Percentiles rank a stretch among this genome's conserved stretches.
These are phyloP conservation scores for Daldinia eschscholtzii DNA, from an alignment of 2,329 filamentous ascomycete species.

Conservation along the genomic window DNA sequence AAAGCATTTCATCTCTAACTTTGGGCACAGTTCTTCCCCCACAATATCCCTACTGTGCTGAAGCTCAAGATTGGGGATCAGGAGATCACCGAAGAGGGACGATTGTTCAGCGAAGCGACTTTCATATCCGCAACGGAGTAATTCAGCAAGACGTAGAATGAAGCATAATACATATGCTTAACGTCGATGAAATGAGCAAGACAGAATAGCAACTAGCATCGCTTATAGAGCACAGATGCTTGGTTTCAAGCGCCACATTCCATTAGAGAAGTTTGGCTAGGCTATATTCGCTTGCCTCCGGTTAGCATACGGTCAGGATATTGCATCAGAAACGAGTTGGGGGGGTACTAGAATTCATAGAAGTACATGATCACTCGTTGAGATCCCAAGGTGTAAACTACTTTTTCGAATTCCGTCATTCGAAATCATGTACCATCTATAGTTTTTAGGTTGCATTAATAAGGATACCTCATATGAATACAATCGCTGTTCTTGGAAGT, in stretches of 20 bases:
- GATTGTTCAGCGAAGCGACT: slow-evolving; percentile 89
- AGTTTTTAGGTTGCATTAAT: slow-evolving; percentile 30
- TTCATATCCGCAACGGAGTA: slow-evolving; percentile 78
- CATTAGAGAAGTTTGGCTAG: slow-evolving; percentile 12
- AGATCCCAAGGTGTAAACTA: slow-evolving; percentile 25
- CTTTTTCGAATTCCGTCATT: slow-evolving; percentile 29
- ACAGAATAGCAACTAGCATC: slow-evolving; percentile 10
- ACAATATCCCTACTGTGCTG: slow-evolving; percentile 72
- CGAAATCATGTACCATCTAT: slow-evolving; percentile 10
- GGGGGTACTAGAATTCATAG: slow-evolving; percentile 37
- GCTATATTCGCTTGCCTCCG: slow-evolving; percentile 17
- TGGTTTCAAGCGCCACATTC: slow-evolving; percentile 16
- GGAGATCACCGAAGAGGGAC: slow-evolving; percentile 81
- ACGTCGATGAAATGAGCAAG: slow-evolving; percentile 25
- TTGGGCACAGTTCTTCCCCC: slow-evolving; percentile 74
- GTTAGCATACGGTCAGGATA: slow-evolving; percentile 37
- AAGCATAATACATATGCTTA: slow-evolving; percentile 22
- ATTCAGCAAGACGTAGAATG: slow-evolving; percentile 16
- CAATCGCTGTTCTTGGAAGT: slow-evolving; percentile 20
- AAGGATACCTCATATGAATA: slow-evolving; percentile 26
- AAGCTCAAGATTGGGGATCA: slow-evolving; percentile 88
- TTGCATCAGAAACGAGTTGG: slow-evolving; percentile 17
- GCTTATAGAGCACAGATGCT: slow-evolving; percentile 14
- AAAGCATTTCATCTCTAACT: slow-evolving; percentile 41
- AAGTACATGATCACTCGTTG: slow-evolving; percentile 38